These are phyloP conservation scores for Vigna hirtella DNA, from an alignment of 306 rosid species.

Conservation along the genomic window DNA sequence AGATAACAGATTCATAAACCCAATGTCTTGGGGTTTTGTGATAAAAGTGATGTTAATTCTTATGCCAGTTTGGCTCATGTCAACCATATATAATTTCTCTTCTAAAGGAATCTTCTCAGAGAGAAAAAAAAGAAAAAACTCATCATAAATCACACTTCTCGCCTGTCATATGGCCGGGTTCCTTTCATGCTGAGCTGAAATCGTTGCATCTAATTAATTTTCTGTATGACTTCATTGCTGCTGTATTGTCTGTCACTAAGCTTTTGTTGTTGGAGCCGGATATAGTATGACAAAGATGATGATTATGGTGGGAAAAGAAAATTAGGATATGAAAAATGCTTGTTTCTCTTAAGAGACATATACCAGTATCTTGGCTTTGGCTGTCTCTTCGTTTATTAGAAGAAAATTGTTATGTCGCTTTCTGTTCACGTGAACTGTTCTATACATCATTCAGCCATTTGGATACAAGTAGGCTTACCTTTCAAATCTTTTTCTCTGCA, in stretches of 20 bases:
- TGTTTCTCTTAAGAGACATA: slow-evolving; percentile 19
- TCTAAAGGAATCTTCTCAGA: no score
- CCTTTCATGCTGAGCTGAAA: slow-evolving; percentile 26
- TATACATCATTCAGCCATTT: not conserved
- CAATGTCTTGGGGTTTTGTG: no score
- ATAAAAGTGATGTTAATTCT: no score
- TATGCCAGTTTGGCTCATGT: no score
- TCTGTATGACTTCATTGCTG: slow-evolving; percentile 6
- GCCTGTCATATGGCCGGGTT: not conserved
- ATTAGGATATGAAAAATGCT: slow-evolving; percentile 18
- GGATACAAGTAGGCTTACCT: not conserved
- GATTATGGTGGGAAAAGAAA: slow-evolving; percentile 4
- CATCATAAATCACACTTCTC: not conserved
- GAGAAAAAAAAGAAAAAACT: no score
- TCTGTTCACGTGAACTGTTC: slow-evolving; percentile 33
- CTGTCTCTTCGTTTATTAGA: not conserved
- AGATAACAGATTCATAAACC: no score
- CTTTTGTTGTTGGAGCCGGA: not conserved
- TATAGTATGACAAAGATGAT: slow-evolving; percentile 14
- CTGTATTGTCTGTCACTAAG: not conserved
- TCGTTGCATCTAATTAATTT: not conserved
- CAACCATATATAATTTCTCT: no score
- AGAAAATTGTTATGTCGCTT: slow-evolving; percentile 17
- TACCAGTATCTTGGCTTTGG: not conserved
- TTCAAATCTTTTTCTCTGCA: slow-evolving; percentile 13